Evolutionary conservation across 2,329 filamentous ascomycete species (phyloP).

Genomic region (Fonsecaea pugnacius): DNA sequence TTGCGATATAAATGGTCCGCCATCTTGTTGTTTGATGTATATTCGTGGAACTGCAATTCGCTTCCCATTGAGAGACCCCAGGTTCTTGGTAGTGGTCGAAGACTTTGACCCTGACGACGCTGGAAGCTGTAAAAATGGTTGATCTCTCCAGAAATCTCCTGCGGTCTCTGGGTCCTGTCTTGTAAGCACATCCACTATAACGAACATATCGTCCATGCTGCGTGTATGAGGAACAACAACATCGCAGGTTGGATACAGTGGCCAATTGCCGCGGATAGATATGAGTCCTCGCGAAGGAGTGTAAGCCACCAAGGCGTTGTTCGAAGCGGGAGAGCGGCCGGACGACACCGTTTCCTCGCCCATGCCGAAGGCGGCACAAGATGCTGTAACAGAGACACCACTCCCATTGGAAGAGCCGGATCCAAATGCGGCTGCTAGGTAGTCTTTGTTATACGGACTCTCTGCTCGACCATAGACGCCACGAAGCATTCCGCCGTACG

Average conservation of each 20-base stretch:
- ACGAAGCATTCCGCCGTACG: slow-evolving; percentile 62
- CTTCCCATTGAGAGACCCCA: slow-evolving; percentile 23
- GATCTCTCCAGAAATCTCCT: slow-evolving; percentile 62
- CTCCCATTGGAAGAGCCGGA: slow-evolving; percentile 65
- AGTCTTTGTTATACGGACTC: slow-evolving; percentile 60
- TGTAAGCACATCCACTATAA: slow-evolving; percentile 55
- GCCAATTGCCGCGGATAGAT: slow-evolving; percentile 59
- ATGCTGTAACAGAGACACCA: slow-evolving; percentile 56
- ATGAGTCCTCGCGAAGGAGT: slow-evolving; percentile 60
- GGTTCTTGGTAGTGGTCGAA: slow-evolving; percentile 41
- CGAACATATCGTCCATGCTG: slow-evolving; percentile 56
- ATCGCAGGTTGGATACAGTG: slow-evolving; percentile 62
- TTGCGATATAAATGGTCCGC: slow-evolving; percentile 20
- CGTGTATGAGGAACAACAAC: slow-evolving; percentile 59
- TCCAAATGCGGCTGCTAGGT: slow-evolving; percentile 59
- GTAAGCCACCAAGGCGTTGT: slow-evolving; percentile 61
- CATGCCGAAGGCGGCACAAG: slow-evolving; percentile 59
- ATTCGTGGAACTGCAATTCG: slow-evolving; percentile 48
- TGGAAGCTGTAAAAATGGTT: slow-evolving; percentile 52
- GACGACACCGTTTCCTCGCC: slow-evolving; percentile 62
- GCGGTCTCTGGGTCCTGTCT: slow-evolving; percentile 47
- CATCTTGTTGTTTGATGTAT: slow-evolving; percentile 18
- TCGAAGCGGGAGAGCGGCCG: slow-evolving; percentile 61
- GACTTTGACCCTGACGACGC: slow-evolving; percentile 40
- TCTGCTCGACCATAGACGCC: slow-evolving; percentile 62